phyloP scores from a whole-genome alignment of 2,329 filamentous ascomycete species.

The Myriosclerotinia duriaeana region DNA sequence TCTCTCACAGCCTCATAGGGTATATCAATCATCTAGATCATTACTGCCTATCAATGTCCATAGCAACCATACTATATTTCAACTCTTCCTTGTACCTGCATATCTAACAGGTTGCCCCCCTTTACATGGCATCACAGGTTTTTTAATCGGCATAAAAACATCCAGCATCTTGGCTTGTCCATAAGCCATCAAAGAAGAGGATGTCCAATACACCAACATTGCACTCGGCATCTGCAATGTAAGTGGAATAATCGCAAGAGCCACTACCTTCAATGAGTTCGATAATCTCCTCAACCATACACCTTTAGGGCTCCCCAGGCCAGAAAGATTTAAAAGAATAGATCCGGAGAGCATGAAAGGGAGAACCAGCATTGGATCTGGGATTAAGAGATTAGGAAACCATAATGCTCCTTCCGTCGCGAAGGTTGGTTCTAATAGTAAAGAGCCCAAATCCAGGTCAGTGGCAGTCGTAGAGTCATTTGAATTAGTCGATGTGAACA shows the following conservation, averaged over 20 bases:
- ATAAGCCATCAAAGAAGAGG: constrained; percentile 45
- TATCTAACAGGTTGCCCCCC: constrained; percentile 7
- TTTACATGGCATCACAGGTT: constrained; percentile 39
- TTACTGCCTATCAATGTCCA: constrained; percentile 1
- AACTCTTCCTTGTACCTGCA: constrained; percentile 3
- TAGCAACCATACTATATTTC: not conserved
- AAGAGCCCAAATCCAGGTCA: constrained; percentile 2
- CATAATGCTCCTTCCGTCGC: constrained; percentile 58
- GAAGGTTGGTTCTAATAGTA: constrained; percentile 41
- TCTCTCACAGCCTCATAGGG: not conserved
- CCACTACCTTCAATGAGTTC: constrained; percentile 42
- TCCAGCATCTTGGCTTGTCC: constrained; percentile 45
- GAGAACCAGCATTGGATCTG: constrained; percentile 52
- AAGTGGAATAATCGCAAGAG: constrained; percentile 44
- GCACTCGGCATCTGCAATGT: constrained; percentile 46
- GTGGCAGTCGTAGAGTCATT: not conserved
- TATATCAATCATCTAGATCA: constrained; percentile 12
- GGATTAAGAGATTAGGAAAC: constrained; percentile 56
- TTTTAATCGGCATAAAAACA: constrained; percentile 43
- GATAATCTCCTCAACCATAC: constrained; percentile 36
- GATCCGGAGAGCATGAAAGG: constrained; percentile 50
- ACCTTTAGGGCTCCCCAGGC: constrained; percentile 24
- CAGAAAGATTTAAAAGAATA: constrained; percentile 49
- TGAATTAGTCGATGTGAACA: constrained; percentile 15
- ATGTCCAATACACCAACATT: constrained; percentile 52